Evolutionary conservation across 2,329 filamentous ascomycete species (phyloP).

Genomic region (Aspergillus udagawae): DNA sequence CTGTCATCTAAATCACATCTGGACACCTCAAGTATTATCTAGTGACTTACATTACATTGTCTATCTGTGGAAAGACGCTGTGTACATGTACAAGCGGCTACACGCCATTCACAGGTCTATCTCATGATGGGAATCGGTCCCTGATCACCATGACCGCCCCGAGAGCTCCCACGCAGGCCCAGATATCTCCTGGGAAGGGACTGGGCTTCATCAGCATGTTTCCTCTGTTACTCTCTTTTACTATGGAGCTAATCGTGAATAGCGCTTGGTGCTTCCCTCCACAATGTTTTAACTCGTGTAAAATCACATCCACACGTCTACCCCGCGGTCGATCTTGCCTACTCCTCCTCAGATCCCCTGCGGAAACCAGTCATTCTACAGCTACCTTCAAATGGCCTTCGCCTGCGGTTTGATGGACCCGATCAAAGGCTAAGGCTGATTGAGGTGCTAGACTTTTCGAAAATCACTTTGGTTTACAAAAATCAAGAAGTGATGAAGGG

Average conservation of each 20-base stretch:
- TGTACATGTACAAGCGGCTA: background rate
- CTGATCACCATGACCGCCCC: slow-evolving; percentile 31
- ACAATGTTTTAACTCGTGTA: slow-evolving; percentile 80
- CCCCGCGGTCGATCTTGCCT: slow-evolving; percentile 76
- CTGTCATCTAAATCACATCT: background rate
- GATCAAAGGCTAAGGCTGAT: slow-evolving; percentile 89
- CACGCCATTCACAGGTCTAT: background rate
- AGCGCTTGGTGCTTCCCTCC: slow-evolving; percentile 88
- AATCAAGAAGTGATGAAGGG: slow-evolving; percentile 70
- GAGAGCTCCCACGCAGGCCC: slow-evolving; percentile 42
- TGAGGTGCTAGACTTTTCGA: slow-evolving; percentile 86
- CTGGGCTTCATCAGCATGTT: slow-evolving; percentile 58
- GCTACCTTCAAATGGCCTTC: slow-evolving; percentile 80
- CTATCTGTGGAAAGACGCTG: background rate
- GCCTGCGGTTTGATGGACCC: slow-evolving; percentile 86
- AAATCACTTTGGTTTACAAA: slow-evolving; percentile 78
- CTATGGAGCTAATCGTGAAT: slow-evolving; percentile 22
- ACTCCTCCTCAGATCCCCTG: slow-evolving; percentile 72
- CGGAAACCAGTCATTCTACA: slow-evolving; percentile 68
- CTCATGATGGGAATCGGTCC: slow-evolving; percentile 12
- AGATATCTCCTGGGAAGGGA: slow-evolving; percentile 63
- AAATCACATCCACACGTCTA: slow-evolving; percentile 83
- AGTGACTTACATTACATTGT: background rate
- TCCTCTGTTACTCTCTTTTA: slow-evolving; percentile 9
- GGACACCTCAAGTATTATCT: background rate